Evolutionary conservation across 495 filamentous ascomycete genomes (phyloP).

Genomic region (Baudoinia panamericana): DNA sequence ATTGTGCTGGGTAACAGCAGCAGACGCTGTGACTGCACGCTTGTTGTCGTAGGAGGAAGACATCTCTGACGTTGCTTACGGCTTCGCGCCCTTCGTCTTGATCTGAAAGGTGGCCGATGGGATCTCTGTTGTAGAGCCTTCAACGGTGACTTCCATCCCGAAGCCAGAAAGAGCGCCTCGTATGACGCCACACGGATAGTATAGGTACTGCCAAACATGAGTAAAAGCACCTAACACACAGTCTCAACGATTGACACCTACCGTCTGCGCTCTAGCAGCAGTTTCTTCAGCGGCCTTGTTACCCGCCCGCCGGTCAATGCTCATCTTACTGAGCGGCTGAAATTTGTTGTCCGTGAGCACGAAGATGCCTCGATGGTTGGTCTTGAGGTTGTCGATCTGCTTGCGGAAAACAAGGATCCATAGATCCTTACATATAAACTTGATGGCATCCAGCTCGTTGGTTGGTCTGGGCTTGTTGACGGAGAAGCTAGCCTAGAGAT

Average conservation of each 20-base stretch:
- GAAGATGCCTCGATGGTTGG: conserved; percentile 92
- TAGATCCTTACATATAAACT: conserved; percentile 95
- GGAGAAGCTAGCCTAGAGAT: conserved; percentile 56
- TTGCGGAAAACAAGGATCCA: conserved; percentile 92
- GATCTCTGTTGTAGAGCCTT: conserved; percentile 74
- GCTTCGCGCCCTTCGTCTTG: conserved; percentile 42
- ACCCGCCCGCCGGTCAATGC: conserved; percentile 41
- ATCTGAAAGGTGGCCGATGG: conserved; percentile 92
- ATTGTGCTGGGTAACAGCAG: too few relatives aligned
- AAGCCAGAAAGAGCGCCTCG: conserved; percentile 76
- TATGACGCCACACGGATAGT: conserved; percentile 87
- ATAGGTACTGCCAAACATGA: conserved; percentile 56
- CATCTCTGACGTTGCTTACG: conserved; percentile 4
- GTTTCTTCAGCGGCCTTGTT: conserved; percentile 36
- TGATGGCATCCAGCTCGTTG: conserved; percentile 46
- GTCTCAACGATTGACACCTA: conserved; percentile 40
- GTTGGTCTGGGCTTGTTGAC: conserved; percentile 59
- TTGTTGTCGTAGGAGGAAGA: too few relatives aligned
- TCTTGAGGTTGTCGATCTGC: conserved; percentile 96
- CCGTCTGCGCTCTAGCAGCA: conserved; percentile 66
- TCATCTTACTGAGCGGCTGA: conserved; percentile 78
- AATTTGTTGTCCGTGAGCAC: conserved; percentile 92
- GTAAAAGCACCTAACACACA: too few relatives aligned
- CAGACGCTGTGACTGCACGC: too few relatives aligned
- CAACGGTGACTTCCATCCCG: conserved; percentile 70